Base-by-base conservation (phyloP, 2,329 filamentous ascomycete species). In the Pseudonectria buxi region DNA sequence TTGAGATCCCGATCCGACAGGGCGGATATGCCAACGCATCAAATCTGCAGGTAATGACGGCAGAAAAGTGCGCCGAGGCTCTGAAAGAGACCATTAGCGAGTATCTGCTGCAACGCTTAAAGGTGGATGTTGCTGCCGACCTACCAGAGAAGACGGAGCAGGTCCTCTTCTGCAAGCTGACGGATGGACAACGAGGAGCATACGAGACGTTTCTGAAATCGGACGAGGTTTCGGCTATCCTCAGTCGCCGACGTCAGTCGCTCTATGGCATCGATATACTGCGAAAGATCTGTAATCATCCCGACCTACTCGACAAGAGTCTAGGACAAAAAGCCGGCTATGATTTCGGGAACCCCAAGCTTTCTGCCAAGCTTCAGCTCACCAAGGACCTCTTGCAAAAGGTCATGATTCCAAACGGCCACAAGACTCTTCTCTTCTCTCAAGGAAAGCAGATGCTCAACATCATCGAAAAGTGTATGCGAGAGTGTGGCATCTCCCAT, bases 241-340 rank as follows among this genome's bases (percentile, higher is more conserved):
- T 90, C 27, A 77, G 73, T 30, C 79, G 80, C 26, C 83, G 78
- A 41, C 75, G 82, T 4, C 84, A 95, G 53, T 83, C 87, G 3
- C 68, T 98, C 1, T 94, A 83, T 50, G 92, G 90, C 7, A 87
- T 98, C 44, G 89, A 95, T 50, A 83, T 89, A 16, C 68, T 98
- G 26, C 81, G 92, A 33, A 98, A 98, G 61, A 90, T 98, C 36
- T 96, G 90, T 67, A 98, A 98, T 45, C 94, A 98, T 52, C 92
- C 94, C 0, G 92, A 98, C 62, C 69, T 98, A 2, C 67, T 83
- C 2, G 80, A 92, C 49, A 85, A 72, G 28, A 58, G 51, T 15
- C 58, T 76, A 12, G 68, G 62, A 40, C 54, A 53, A 36, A 81
- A 83, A 47, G 55, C 71, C 2, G 78, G 74, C 10, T 89, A 90